Evolutionary conservation across 2,329 filamentous ascomycete species (phyloP), one percentile per base, ranked within the genome.

Genomic region (Fusarium devonianum): DNA sequence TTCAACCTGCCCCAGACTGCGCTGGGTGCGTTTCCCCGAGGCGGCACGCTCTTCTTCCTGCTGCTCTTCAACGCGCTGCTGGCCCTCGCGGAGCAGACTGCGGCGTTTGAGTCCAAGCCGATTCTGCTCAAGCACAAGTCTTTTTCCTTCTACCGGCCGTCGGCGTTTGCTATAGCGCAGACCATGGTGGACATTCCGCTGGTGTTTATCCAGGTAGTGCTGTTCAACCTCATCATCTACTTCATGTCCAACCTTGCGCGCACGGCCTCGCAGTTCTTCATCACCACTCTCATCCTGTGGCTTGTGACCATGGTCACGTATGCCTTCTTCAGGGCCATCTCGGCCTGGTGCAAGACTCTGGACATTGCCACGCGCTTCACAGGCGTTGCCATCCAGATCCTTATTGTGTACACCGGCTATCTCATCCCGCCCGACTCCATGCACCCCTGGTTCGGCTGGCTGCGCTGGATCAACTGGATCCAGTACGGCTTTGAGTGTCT

Each of bases 231-330:
- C 28, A 80, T 86, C 13, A 76, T 92, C 26, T 93, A 92, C 73
- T 92, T 92, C 71, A 86, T 93, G 86, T 82, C 86, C 0, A 84
- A 87, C 39, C 76, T 93, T 2, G 78, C 86, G 42, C 75, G 86
- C 19, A 81, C 83, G 19, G 78, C 87, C 0, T 85, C 83, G 32
- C 79, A 86, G 17, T 89, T 88, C 67, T 89, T 87, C 66, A 85
- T 86, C 43, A 82, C 83, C 60, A 79, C 83, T 51, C 69, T 88
- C 1, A 83, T 88, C 53, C 78, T 83, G 0, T 86, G 83, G 68
- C 69, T 79, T 1, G 77, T 78, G 10, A 85, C 79, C 0, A 76
- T 87, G 51, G 73, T 74, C 13, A 81, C 87, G 69, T 81, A 80
- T 7, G 75, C 79, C 0, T 73, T 87, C 18, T 87, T 85, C 63